These are phyloP conservation scores for Leersia perrieri DNA, from an alignment of 176 grass and related monocot genomes.

Conservation along the genomic window DNA sequence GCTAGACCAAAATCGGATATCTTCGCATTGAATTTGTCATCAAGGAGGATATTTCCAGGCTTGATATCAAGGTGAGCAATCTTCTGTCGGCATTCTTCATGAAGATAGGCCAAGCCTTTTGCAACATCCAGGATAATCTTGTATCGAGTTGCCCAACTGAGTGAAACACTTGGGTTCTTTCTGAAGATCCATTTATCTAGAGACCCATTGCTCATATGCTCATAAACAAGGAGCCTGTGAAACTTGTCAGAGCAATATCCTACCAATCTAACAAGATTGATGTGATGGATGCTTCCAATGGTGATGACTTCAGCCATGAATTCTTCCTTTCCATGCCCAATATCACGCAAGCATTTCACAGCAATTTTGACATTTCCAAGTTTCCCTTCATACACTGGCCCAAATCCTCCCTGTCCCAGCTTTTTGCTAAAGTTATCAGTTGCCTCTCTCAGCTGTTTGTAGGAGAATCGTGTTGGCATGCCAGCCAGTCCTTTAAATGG, in stretches of 20 bases:
- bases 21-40: slow-evolving; percentile 73
- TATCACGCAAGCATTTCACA: slow-evolving; percentile 59
- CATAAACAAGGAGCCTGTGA: slow-evolving; percentile 74
- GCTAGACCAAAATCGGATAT: slow-evolving; percentile 81
- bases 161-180: slow-evolving; percentile 39
- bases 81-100: slow-evolving; percentile 76
- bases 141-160: slow-evolving; percentile 67
- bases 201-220: slow-evolving; percentile 73
- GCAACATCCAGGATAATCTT: slow-evolving; percentile 67
- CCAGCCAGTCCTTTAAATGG: slow-evolving; percentile 55
- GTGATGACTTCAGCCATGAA: slow-evolving; percentile 79
- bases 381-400: slow-evolving; percentile 62
- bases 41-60: slow-evolving; percentile 73
- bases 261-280: slow-evolving; percentile 73
- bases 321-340: slow-evolving; percentile 72
- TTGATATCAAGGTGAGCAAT: slow-evolving; percentile 85
- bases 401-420: slow-evolving; percentile 85
- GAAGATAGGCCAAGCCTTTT: slow-evolving; percentile 73
- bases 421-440: slow-evolving; percentile 79
- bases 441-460: slow-evolving; percentile 62
- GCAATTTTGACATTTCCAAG: slow-evolving; percentile 53
- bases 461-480: slow-evolving; percentile 72
- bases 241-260: slow-evolving; percentile 72
- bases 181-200: slow-evolving; percentile 80
- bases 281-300: slow-evolving; percentile 75